These are phyloP conservation scores for Blastobotrys serpentis DNA, from an alignment of 1,139 yeast species.

Conservation along the genomic window DNA sequence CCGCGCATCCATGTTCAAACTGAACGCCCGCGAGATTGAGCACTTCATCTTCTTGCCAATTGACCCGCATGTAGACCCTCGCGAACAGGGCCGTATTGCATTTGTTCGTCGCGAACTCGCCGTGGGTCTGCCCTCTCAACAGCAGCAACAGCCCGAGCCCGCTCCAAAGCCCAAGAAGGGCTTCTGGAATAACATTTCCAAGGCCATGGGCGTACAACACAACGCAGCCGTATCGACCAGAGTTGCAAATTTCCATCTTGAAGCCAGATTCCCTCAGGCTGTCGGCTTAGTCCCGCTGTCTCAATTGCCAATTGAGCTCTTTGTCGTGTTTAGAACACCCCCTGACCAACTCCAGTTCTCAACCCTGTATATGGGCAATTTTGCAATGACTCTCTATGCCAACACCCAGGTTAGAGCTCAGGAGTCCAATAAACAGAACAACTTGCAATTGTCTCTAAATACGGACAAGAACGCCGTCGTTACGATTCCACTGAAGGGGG, in stretches of 20 bases:
- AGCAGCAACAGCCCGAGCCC: constrained; percentile 4
- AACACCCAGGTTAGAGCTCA: constrained; percentile 34
- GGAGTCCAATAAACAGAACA: constrained; percentile 21
- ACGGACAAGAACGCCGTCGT: constrained; percentile 20
- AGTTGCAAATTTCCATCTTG: constrained; percentile 27
- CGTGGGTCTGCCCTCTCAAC: constrained; percentile 19
- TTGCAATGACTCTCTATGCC: constrained; percentile 29
- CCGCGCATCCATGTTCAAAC: constrained; percentile 52
- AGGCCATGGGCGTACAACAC: constrained; percentile 21
- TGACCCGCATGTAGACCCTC: constrained; percentile 40
- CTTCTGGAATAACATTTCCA: constrained; percentile 13
- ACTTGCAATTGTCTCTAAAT: constrained; percentile 24
- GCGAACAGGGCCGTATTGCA: constrained; percentile 27
- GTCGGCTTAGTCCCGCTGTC: constrained; percentile 24
- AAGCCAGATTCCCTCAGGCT: constrained; percentile 30
- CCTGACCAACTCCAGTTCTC: constrained; percentile 21
- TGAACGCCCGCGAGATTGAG: constrained; percentile 49
- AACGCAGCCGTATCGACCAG: constrained; percentile 15
- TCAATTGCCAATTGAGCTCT: constrained; percentile 30
- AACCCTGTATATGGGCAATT: constrained; percentile 25
- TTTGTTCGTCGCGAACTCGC: constrained; percentile 33
- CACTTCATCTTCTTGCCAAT: constrained; percentile 57
- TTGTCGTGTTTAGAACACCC: constrained; percentile 23
- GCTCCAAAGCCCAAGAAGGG: constrained; percentile 4
- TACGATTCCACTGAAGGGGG: constrained; percentile 19